phyloP scores from a whole-genome alignment of 2,329 filamentous ascomycete genomes.

The Exophiala sp. region DNA sequence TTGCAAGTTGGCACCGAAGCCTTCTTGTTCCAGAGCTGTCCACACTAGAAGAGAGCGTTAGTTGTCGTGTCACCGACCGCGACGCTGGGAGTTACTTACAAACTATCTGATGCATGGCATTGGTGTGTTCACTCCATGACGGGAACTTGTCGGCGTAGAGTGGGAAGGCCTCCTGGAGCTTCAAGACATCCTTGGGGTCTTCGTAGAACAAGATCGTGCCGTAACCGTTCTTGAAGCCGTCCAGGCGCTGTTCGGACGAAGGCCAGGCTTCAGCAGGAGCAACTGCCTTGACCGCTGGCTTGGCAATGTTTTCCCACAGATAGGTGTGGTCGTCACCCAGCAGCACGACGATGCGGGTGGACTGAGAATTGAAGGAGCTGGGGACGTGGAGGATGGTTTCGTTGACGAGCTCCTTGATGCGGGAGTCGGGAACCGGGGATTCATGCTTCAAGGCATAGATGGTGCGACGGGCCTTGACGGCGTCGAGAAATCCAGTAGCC shows the following conservation, averaged over 20 bases:
- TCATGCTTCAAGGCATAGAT: constrained; percentile 22
- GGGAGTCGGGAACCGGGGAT: constrained; percentile 22
- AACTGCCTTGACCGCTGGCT: constrained; percentile 20
- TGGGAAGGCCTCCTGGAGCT: constrained; percentile 48
- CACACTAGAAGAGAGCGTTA: constrained; percentile 52
- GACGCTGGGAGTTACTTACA: constrained; percentile 7
- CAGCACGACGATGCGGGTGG: constrained; percentile 70
- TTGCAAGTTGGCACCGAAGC: constrained; percentile 81
- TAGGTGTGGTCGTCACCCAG: constrained; percentile 77
- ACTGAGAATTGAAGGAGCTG: constrained; percentile 83
- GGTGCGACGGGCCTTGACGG: constrained; percentile 22
- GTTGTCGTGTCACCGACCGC: not conserved
- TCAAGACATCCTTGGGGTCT: constrained; percentile 58
- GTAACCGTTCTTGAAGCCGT: constrained; percentile 50
- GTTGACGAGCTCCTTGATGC: constrained; percentile 24
- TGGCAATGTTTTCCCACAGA: constrained; percentile 60
- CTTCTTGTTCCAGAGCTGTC: constrained; percentile 76
- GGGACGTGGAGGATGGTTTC: constrained; percentile 42
- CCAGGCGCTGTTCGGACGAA: constrained; percentile 13
- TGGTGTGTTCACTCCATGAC: constrained; percentile 67
- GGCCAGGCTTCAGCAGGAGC: constrained; percentile 16
- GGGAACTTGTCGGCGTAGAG: constrained; percentile 75
- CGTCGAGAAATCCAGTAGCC: constrained; percentile 13
- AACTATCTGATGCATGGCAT: constrained; percentile 60
- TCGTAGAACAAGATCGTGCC: constrained; percentile 86